A percentile compares a stretch with the other conserved stretches of the same genome.
Conservation (phyloP, 306 rosid species). For the Trichosanthes cucumerina region DNA sequence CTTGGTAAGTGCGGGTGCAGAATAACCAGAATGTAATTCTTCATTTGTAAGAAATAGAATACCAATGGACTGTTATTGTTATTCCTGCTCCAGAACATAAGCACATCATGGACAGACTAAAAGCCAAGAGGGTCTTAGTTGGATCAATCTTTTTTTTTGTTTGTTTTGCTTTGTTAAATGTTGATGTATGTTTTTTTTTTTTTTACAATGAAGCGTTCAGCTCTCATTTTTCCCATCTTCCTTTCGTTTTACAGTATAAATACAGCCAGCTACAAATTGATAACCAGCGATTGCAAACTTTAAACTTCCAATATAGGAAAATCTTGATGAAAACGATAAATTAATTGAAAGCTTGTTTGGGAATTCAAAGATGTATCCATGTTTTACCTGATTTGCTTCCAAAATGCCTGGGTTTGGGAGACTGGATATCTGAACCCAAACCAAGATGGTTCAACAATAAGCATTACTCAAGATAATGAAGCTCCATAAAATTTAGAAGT, state of each 20-base stretch:
- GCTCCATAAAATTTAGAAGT: background rate
- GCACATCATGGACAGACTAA: background rate
- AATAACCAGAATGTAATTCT: background rate
- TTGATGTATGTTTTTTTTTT: background rate
- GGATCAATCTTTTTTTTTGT: background rate
- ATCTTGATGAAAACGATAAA: background rate
- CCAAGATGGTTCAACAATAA: slow-evolving; percentile 5
- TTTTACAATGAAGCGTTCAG: background rate
- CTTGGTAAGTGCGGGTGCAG: background rate
- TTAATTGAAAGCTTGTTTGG: background rate
- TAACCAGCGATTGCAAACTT: background rate
- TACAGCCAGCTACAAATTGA: background rate
- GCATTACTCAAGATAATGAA: background rate
- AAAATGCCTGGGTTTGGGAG: slow-evolving; percentile 75
- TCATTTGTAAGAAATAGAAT: background rate
- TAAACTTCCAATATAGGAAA: background rate
- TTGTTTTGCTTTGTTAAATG: background rate
- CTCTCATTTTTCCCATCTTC: background rate
- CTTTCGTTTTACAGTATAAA: background rate
- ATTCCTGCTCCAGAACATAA: background rate
- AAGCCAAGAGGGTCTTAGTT: background rate
- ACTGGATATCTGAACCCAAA: slow-evolving; percentile 49
- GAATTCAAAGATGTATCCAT: background rate
- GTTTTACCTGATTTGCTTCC: slow-evolving; percentile 84
- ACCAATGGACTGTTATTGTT: background rate